Evolutionary conservation across 2,329 filamentous ascomycete species (phyloP), one percentile per base, ranked within the genome.

Genomic region (Xylariomycetidae sp.): DNA sequence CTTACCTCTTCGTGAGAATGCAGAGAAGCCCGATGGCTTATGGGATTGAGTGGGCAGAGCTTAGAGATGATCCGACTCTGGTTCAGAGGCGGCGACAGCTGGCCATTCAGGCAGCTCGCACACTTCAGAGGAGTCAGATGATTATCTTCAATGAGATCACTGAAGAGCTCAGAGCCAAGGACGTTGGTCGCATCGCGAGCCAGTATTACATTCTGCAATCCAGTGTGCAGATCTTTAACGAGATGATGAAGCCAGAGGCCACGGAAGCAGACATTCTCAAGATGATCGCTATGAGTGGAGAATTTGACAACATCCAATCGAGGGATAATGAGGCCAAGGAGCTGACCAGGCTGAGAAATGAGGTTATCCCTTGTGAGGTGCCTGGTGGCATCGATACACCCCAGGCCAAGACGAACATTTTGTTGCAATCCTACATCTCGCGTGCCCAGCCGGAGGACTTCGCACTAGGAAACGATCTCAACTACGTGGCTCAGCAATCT

Each of bases 1-100:
- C 90, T 0, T 98, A 97, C 54, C 71, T 98, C 1, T 98, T 95
- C 57, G 90, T 98, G 25, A 84, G 92, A 25, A 98, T 98, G 92
- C 81, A 86, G 56, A 79, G 86, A 38, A 95, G 92, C 45, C 90
- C 89, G 4, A 77, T 90, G 53, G 82, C 83, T 2, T 98, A 98
- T 53, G 92, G 90, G 3, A 97, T 98, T 30, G 89, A 96, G 48
- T 97, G 87, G 86, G 72, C 82, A 12, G 92, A 98, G 59, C 85
- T 88, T 34, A 72, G 81, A 19, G 85, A 97, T 47, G 92, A 98
- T 50, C 89, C 88, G 0, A 82, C 80, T 38, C 73, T 98, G 16
- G 88, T 96, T 2, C 84, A 92, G 53, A 75, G 90, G 46, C 79
- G 92, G 32, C 79, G 89, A 3, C 82, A 92, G 45, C 69, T 98